Base-by-base conservation (phyloP, 768 basidiomycete genomes). In the Pisolithus albus region DNA sequence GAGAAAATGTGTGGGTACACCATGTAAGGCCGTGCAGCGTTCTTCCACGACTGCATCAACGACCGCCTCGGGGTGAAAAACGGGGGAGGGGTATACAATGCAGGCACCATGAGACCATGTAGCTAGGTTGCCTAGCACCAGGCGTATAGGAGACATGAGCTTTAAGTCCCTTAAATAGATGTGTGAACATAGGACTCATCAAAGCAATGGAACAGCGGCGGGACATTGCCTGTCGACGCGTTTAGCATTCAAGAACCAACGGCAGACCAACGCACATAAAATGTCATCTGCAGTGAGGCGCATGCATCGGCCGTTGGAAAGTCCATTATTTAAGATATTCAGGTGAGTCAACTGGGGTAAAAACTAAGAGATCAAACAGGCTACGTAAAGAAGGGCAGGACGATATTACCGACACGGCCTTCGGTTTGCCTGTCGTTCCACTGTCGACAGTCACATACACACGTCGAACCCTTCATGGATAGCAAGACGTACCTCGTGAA, bases 151-250 rank as follows among this genome's bases (percentile, higher is more conserved):
- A 43, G 23, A 30, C 23, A 57, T 61, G 53, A 60, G 56, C 61
- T 43, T 5, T 2, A 50, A n/a, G 7, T 30, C 28, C 32, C 13
- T 53, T 18, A 59, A 59, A 55, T 50, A 38, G 11, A 24, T 38
- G 49, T n/a, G 30, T 15, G 21, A 24, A 26, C 30, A 36, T 37
- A 6, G 38, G 32, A 87, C 87, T 84, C 70, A 88, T 89, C 89
- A 78, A 91, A 91, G 62, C 89, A 92, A 64, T 92, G 89, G 64
- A 91, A 92, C 1, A 91, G 67, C 0, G 89, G 89, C 2, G 89
- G 89, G 1, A 82, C 82, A 55, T 92, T 91, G 74, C 86, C 87
- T 90, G 44, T 18, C 41, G 38, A 40, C 13, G 36, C 49, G 9
- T 62, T 23, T 48, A 39, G 54, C 36, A 5, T 9, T 21, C 10